Evolutionary conservation across 345 rosid genomes (phyloP), one percentile per base, ranked within the genome.

Genomic region (Corchorus olitorius): DNA sequence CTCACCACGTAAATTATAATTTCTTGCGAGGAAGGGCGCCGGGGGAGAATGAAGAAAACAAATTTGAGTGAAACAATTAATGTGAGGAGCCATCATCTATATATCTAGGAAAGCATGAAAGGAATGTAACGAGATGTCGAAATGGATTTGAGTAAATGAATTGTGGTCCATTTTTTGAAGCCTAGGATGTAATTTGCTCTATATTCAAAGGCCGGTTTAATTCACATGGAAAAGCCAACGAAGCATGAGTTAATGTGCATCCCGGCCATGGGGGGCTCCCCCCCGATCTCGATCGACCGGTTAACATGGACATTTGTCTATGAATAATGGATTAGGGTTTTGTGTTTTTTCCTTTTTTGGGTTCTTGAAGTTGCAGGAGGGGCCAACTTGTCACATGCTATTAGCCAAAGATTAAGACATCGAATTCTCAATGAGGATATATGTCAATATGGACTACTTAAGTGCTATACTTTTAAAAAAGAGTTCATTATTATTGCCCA

Each of bases 301-400:
- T 58, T 58, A 58, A 58, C 34, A 58, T 22, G 62, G 62, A 58
- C 72, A 48, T 68, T 49, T 27, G 72, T 22, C 56, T 10, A 9
- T 48, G 13, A 48, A 48, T 14, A 49, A 27, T 68, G 56, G 72
- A 15, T 22, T 48, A 48, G 53, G 72, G 58, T 3, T 67, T 68
- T 48, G 56, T 20, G 8, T 56, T 34, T 56, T 34, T 65, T 43
- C 13, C 20, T 20, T 27, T 67, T 12, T 48, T 7, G 56, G 35
- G 15, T 48, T 3, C 55, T 13, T 46, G 1, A 5, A 13, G 34
- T 13, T 46, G 1, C 5, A 13, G 34, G 9, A 9, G 48, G 72
- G 72, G 20, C 70, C 72, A 68, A 68, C 56, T 68, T 14, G 58
- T 68, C 72, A 49, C 72, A 68, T 27, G 72, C 20, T 27, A 7